Evolutionary conservation across 2,329 filamentous ascomycete genomes (phyloP).

Genomic region (Botryotinia calthae): DNA sequence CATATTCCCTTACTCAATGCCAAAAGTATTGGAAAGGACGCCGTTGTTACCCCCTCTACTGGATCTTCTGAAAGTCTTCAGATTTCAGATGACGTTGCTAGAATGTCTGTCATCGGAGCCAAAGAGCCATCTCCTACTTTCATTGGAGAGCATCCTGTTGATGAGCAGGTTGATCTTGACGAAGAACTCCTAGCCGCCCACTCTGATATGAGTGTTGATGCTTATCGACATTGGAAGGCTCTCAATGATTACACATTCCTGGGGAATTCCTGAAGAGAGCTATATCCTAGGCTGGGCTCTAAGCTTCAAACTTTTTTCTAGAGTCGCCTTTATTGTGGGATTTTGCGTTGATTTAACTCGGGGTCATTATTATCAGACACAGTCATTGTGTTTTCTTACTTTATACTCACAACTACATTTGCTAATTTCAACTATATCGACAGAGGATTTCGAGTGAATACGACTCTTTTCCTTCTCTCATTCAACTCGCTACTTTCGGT

Average conservation of each 20-base stretch:
- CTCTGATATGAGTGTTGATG: neutral
- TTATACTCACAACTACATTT: neutral
- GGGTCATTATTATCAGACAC: neutral
- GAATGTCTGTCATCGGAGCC: neutral
- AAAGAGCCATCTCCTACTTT: neutral
- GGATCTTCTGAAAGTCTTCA: constrained; percentile 2
- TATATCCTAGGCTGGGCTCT: neutral
- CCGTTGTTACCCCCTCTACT: neutral
- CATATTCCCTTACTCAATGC: neutral
- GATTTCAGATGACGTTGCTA: neutral
- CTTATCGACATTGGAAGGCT: neutral
- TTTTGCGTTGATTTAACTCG: neutral
- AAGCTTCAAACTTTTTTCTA: neutral
- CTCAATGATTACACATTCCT: neutral
- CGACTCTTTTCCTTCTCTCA: neutral
- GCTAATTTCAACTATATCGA: neutral
- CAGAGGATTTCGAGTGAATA: neutral
- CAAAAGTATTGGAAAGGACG: neutral
- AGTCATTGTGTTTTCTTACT: neutral
- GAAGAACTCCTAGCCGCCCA: neutral
- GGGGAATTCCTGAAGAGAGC: neutral
- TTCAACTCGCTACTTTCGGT: neutral
- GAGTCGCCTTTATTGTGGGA: neutral
- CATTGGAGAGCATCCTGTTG: neutral
- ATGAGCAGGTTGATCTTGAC: neutral